phyloP scores from a whole-genome alignment of 257 asterid genomes.

The Nicotiana knightiana region DNA sequence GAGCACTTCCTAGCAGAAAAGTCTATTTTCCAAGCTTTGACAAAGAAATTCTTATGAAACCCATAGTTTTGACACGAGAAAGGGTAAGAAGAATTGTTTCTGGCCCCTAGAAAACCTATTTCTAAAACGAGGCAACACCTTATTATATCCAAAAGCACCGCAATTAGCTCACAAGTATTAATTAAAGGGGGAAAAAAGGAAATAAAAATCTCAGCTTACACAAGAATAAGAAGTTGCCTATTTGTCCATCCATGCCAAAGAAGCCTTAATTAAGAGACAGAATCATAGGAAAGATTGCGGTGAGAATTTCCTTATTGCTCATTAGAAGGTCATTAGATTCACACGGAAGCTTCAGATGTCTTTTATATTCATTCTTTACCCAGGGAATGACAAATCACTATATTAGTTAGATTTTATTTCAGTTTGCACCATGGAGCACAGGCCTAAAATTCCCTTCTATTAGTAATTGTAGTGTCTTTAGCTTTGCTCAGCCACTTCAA shows the following conservation, averaged over 20 bases:
- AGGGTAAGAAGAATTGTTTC: background rate
- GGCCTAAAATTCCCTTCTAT: background rate
- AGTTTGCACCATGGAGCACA: background rate
- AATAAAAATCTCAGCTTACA: background rate
- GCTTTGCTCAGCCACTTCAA: background rate
- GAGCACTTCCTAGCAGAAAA: background rate
- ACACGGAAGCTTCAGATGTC: slow-evolving; percentile 1
- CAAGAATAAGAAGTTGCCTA: background rate
- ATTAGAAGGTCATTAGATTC: slow-evolving; percentile 3
- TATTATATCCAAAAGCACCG: background rate
- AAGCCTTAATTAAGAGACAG: background rate
- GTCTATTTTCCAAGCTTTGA: background rate
- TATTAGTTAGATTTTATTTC: background rate
- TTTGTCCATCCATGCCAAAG: background rate
- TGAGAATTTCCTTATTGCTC: background rate
- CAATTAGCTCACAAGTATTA: background rate
- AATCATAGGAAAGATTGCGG: background rate
- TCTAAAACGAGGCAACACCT: background rate
- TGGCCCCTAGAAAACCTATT: background rate
- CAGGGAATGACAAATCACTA: background rate
- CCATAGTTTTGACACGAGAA: background rate
- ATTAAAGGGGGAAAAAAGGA: background rate
- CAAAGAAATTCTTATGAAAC: background rate
- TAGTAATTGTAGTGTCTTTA: background rate
- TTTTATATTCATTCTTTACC: background rate